These are phyloP conservation scores for Ensete ventricosum DNA, from an alignment of 176 grass and related monocot genomes.

Conservation along the genomic window DNA sequence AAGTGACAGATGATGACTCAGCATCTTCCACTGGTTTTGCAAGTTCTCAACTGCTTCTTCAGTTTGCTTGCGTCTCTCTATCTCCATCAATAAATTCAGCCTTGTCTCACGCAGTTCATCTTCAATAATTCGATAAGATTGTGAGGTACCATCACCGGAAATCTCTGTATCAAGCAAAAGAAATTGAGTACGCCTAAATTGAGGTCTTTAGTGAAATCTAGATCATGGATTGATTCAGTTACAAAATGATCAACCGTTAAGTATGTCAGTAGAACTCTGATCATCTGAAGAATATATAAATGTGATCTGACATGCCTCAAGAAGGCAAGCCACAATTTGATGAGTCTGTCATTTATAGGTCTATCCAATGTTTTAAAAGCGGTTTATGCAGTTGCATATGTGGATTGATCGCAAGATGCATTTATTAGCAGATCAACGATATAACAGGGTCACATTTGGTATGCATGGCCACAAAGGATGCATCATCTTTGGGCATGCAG, in stretches of 20 bases:
- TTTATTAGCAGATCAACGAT: neutral
- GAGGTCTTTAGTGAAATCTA: neutral
- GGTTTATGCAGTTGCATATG: neutral
- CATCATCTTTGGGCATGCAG: neutral
- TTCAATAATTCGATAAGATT: constrained; percentile 7
- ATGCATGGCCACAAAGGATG: neutral
- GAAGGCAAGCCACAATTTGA: too few species aligned
- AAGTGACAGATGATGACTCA: constrained; percentile 5
- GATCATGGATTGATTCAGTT: neutral
- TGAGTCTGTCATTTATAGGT: too few species aligned
- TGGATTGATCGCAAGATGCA: neutral
- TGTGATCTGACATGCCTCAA: neutral
- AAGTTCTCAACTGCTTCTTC: constrained; percentile 14
- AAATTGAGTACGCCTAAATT: neutral
- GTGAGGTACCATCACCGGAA: constrained; percentile 4
- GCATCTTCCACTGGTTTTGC: constrained; percentile 16
- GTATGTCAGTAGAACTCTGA: neutral
- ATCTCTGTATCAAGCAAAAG: constrained; percentile 1
- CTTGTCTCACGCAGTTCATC: constrained; percentile 10
- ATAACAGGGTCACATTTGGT: neutral
- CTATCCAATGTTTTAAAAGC: neutral
- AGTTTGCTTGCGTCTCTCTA: constrained; percentile 9
- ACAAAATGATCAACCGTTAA: too few species aligned
- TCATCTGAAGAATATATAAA: neutral
- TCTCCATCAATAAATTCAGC: constrained; percentile 8